Evolutionary conservation across 352 stramenopile genomes (phyloP).

Genomic region (Thalassiosira livingstoniorum): DNA sequence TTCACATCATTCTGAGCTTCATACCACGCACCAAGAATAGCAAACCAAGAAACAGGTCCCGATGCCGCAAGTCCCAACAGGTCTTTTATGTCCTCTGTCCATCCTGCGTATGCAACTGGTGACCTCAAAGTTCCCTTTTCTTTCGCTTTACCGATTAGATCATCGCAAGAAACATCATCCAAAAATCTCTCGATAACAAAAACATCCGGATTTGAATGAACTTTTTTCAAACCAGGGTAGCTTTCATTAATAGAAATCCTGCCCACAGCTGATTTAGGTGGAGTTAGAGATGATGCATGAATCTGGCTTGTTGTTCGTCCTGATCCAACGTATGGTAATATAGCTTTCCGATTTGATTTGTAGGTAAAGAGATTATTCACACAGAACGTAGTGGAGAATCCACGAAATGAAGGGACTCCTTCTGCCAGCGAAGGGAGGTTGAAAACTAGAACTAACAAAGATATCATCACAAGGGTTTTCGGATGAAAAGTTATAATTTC

Average conservation of each 20-base stretch:
- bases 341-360: too few relatives aligned
- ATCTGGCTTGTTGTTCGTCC: neutral
- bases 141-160: conserved; percentile 63
- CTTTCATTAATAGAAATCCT: conserved; percentile 69
- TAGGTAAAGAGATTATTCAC: too few relatives aligned
- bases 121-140: conserved; percentile 67
- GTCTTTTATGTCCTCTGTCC: conserved; percentile 81
- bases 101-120: conserved; percentile 85
- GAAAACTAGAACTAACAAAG: too few relatives aligned
- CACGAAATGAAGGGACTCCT: too few relatives aligned
- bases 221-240: conserved; percentile 62
- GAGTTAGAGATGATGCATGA: neutral
- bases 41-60: conserved; percentile 79
- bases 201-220: conserved; percentile 77
- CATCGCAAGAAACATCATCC: conserved; percentile 56
- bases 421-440: too few relatives aligned
- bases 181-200: conserved; percentile 78
- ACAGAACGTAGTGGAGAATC: too few relatives aligned
- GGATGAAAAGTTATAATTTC: too few relatives aligned
- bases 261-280: conserved; percentile 32
- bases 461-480: too few relatives aligned
- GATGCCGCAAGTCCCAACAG: conserved; percentile 75
- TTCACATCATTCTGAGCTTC: conserved; percentile 60
- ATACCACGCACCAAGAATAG: conserved; percentile 70
- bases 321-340: too few relatives aligned